Evolutionary conservation across 1,139 yeast species (phyloP).

Genomic region (Protomyces inundatus): DNA sequence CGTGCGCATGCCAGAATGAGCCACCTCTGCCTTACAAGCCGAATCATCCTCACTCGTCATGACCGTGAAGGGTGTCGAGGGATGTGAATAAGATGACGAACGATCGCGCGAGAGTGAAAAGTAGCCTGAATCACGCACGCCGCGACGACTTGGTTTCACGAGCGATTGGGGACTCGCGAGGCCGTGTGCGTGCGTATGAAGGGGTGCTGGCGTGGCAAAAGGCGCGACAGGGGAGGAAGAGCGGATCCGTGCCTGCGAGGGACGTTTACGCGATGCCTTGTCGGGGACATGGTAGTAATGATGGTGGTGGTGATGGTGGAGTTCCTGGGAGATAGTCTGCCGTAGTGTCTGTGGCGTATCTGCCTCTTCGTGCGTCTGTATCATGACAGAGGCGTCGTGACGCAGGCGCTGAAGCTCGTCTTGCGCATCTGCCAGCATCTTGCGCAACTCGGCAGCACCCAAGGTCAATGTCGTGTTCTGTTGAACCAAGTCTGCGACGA

Average conservation of each 20-base stretch:
- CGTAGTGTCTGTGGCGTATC: not conserved
- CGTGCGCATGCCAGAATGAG: not conserved
- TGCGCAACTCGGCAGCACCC: constrained; percentile 3
- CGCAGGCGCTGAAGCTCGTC: constrained; percentile 8
- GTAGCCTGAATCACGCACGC: constrained; percentile 14
- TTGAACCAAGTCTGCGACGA: not conserved
- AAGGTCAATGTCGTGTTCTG: not conserved
- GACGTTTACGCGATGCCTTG: not conserved
- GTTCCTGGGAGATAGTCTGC: constrained; percentile 15
- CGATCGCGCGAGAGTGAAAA: constrained; percentile 20
- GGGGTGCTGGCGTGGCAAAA: not conserved
- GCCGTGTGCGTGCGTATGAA: not conserved
- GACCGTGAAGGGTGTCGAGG: not conserved
- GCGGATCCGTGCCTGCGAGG: not conserved
- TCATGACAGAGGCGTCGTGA: not conserved
- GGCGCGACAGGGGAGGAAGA: not conserved
- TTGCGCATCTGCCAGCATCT: constrained; percentile 3
- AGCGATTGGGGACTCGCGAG: constrained; percentile 8
- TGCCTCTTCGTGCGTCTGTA: not conserved
- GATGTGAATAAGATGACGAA: constrained; percentile 1
- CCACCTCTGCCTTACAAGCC: not conserved
- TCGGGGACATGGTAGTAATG: constrained; percentile 13
- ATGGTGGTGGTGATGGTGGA: constrained; percentile 20
- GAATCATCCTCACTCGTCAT: not conserved
- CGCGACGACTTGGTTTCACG: not conserved